phyloP scores from a whole-genome alignment of 345 rosid species.

The Brassica incana region DNA sequence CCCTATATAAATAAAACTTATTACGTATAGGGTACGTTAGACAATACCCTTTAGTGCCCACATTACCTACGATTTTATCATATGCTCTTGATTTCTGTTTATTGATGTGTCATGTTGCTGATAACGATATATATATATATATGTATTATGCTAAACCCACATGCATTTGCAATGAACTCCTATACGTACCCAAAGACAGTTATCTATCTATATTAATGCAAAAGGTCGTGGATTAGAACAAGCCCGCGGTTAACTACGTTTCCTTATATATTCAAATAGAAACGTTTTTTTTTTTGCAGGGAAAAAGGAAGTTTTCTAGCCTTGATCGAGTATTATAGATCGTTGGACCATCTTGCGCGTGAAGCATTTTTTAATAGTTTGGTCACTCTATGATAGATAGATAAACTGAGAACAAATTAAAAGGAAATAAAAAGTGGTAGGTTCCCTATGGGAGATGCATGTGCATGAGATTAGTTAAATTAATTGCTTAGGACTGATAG shows the following conservation, averaged over 20 bases:
- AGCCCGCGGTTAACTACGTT: neutral
- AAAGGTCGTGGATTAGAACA: neutral
- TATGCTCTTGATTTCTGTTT: conserved; percentile 8
- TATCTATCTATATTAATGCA: neutral
- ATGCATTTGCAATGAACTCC: conserved; percentile 29
- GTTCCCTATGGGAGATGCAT: conserved; percentile 30
- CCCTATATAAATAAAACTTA: neutral
- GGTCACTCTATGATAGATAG: conserved; percentile 20
- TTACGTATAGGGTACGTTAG: conserved; percentile 8
- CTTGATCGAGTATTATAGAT: conserved; percentile 1
- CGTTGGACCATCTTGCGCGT: conserved; percentile 29
- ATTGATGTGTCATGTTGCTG: neutral
- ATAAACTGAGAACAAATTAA: conserved; percentile 22
- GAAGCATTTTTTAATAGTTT: conserved; percentile 19
- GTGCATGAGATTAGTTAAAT: conserved; percentile 27
- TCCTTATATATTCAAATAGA: neutral
- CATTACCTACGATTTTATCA: conserved; percentile 16
- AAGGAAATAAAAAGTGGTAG: conserved; percentile 22
- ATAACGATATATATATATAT: neutral
- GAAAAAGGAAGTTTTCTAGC: neutral
- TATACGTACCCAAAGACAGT: conserved; percentile 1
- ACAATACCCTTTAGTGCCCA: conserved; percentile 18
- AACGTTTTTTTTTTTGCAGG: neutral
- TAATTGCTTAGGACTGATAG: neutral
- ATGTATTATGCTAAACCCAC: neutral